Base-by-base conservation (phyloP, 2,329 filamentous ascomycete species). In the Alternaria triticina region DNA sequence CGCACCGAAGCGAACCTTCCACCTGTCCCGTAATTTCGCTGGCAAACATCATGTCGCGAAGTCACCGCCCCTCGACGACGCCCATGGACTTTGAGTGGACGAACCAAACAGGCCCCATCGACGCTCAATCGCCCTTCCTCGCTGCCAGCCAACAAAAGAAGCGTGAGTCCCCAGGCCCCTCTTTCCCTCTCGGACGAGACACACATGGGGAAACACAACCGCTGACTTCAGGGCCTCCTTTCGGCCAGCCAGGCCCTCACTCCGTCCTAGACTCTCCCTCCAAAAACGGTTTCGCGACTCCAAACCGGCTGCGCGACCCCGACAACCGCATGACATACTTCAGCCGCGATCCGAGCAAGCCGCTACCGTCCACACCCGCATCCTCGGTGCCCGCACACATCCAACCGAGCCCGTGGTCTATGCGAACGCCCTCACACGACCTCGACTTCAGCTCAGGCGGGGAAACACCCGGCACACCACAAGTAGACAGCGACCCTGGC, bases 61-160 rank as follows among this genome's bases (percentile, higher is more conserved):
- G 60, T 33, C 73, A 75, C 49, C 81, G 82, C 55, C 75, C 74
- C 40, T 79, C 83, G 52, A 81, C 81, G 50, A 79, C 74, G 71
- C 83, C 83, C 58, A 87, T 87, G 85, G 85, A 87, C 75, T 87
- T 85, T 74, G 81, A 86, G 70, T 87, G 80, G 70, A 74, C 84
- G 58, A 85, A 85, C 67, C 71, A 78, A 28, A 79, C 74, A 4
- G 84, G 83, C 22, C 82, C 82, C 5, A 66, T 83, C 3, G 83
- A 86, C 70, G 71, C 73, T 27, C 77, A 75, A 52, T 86, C 84
- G 43, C 84, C 84, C 2, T 87, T 85, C 70, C 73, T 81, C 64
- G 66, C 77, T 66, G 71, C 62, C 61, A 66, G 70, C 57, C 62
- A 68, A 54, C 65, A 71, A n/a, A 78, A 77, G 74, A 82, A 81